These are phyloP conservation scores for Leishmania major DNA, from an alignment of 208 protist genomes.

Conservation along the genomic window DNA sequence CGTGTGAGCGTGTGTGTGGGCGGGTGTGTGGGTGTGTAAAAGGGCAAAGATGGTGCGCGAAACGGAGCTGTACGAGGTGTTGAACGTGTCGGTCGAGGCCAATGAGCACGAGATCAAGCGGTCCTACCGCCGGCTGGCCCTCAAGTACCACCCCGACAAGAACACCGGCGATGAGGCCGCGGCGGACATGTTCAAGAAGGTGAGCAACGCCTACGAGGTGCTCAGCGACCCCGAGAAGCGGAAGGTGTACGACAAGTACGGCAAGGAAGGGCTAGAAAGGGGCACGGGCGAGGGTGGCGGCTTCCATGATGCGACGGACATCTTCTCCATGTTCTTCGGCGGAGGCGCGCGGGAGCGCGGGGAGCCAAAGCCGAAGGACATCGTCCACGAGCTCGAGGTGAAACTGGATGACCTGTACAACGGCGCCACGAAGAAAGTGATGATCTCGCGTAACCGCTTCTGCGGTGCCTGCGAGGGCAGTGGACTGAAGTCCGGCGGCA, in stretches of 20 bases:
- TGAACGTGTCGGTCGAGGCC: constrained; percentile 68
- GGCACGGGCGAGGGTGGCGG: constrained; percentile 61
- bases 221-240: constrained; percentile 96
- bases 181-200: constrained; percentile 91
- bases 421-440: constrained; percentile 92
- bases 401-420: constrained; percentile 98
- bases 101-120: constrained; percentile 88
- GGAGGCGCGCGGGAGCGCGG: constrained; percentile 61
- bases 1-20: background rate
- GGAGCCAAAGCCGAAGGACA: constrained; percentile 93
- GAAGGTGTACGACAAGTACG: constrained; percentile 97
- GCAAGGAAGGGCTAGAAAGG: constrained; percentile 95
- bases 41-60: constrained; percentile 73
- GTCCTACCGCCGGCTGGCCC: constrained; percentile 83
- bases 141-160: constrained; percentile 92
- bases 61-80: constrained; percentile 89
- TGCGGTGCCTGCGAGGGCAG: constrained; percentile 73
- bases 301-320: constrained; percentile 75
- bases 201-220: constrained; percentile 97
- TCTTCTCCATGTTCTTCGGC: constrained; percentile 91
- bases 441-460: constrained; percentile 76
- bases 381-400: constrained; percentile 92
- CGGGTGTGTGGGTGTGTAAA: too few species aligned
- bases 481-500: constrained; percentile 57
- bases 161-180: constrained; percentile 77